Evolutionary conservation across 1,284 basidiomycete genomes (phyloP).

Genomic region (Trichosporon sp.): DNA sequence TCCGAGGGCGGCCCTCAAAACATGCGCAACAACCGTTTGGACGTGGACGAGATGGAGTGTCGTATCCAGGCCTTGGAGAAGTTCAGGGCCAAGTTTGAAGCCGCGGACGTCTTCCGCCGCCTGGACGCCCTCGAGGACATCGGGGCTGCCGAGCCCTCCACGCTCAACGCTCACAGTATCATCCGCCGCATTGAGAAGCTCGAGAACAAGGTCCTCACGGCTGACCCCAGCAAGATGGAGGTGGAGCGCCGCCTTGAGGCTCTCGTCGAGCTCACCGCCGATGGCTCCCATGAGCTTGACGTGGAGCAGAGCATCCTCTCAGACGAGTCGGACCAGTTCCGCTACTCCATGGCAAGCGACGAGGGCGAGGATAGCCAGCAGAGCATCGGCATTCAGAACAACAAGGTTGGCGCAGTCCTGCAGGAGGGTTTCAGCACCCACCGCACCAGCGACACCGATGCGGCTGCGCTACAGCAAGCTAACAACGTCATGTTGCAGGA

Average conservation of each 20-base stretch:
- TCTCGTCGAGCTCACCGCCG: background rate
- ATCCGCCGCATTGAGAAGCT: background rate
- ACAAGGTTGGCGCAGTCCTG: too few relatives aligned
- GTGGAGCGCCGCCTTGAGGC: background rate
- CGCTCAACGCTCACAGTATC: background rate
- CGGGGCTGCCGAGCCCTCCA: background rate
- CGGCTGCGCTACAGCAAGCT: too few relatives aligned
- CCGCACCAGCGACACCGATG: too few relatives aligned
- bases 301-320: too few relatives aligned
- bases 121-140: background rate
- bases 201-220: background rate
- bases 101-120: background rate
- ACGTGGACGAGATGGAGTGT: background rate
- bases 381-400: too few relatives aligned
- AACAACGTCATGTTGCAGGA: too few relatives aligned
- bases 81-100: background rate
- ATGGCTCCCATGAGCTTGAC: too few relatives aligned
- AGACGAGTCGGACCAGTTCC: too few relatives aligned
- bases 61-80: background rate
- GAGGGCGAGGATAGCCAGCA: too few relatives aligned
- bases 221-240: too few relatives aligned
- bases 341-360: too few relatives aligned
- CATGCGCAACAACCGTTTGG: background rate
- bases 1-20: background rate
- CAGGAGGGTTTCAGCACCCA: too few relatives aligned